These are phyloP conservation scores for Lasiosphaeria hispida DNA, from an alignment of 495 filamentous ascomycete genomes.

Conservation along the genomic window DNA sequence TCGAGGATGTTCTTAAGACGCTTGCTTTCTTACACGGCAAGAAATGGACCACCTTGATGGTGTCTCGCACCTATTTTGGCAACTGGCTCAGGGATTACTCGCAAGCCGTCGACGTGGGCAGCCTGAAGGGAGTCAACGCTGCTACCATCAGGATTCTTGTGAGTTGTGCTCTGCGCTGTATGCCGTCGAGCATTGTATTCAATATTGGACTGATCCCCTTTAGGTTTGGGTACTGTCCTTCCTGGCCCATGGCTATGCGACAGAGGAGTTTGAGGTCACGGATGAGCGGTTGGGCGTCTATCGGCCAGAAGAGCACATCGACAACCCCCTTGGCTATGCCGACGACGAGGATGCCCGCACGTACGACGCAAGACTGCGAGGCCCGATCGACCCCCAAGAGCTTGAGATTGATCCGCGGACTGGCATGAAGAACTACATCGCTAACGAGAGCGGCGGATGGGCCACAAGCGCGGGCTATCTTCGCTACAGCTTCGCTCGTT, in stretches of 20 bases:
- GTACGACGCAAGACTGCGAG: constrained; percentile 79
- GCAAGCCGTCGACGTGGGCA: constrained; percentile 89
- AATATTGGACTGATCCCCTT: neutral
- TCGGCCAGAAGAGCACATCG: constrained; percentile 92
- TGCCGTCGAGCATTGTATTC: neutral
- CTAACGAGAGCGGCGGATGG: constrained; percentile 81
- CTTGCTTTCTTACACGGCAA: constrained; percentile 84
- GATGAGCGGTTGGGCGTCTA: constrained; percentile 88
- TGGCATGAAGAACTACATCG: constrained; percentile 99
- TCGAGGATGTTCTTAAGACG: constrained; percentile 90
- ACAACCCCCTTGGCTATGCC: constrained; percentile 87
- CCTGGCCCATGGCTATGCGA: constrained; percentile 94
- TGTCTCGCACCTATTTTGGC: constrained; percentile 91
- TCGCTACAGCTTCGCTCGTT: constrained; percentile 75
- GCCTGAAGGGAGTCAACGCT: constrained; percentile 82
- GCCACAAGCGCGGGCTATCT: constrained; percentile 90
- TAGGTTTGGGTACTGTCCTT: constrained; percentile 82
- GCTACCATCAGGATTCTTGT: constrained; percentile 84
- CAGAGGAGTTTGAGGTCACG: constrained; percentile 94
- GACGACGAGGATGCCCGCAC: constrained; percentile 82
- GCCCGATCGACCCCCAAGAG: constrained; percentile 69
- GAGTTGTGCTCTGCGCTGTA: constrained; percentile 25
- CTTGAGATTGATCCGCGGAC: constrained; percentile 79
- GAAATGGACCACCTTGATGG: constrained; percentile 90
- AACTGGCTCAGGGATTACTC: constrained; percentile 77